phyloP scores from a whole-genome alignment of 352 stramenopile genomes.

The Globisporangium canariense region DNA sequence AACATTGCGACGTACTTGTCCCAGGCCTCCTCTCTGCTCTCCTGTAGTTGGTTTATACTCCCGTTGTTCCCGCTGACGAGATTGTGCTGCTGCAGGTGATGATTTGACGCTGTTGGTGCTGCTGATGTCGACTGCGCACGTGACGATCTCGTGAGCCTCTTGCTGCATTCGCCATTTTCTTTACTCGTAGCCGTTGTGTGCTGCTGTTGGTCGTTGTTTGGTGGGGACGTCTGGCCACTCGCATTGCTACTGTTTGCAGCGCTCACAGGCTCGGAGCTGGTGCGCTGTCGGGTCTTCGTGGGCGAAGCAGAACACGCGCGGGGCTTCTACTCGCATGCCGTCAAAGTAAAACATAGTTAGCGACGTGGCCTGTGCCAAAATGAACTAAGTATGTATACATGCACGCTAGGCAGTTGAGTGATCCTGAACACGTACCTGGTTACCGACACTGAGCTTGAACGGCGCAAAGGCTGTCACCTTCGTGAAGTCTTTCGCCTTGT shows the following conservation, averaged over 20 bases:
- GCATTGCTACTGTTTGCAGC: neutral
- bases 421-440: constrained; percentile 26
- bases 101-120: neutral
- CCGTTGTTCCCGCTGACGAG: neutral
- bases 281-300: constrained; percentile 2
- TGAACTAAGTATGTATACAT: neutral
- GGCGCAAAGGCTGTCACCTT: constrained; percentile 45
- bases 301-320: constrained; percentile 11
- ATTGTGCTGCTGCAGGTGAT: constrained; percentile 2
- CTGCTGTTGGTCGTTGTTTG: neutral
- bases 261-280: neutral
- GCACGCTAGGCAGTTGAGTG: neutral
- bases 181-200: neutral
- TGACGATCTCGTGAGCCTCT: constrained; percentile 1
- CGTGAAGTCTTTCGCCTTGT: constrained; percentile 48
- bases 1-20: constrained; percentile 21
- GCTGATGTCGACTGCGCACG: constrained; percentile 1
- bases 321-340: constrained; percentile 2
- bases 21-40: constrained; percentile 34
- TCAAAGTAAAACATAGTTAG: neutral
- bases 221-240: neutral
- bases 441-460: constrained; percentile 63
- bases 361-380: neutral
- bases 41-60: neutral
- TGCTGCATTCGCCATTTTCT: neutral